These are phyloP conservation scores for Kuraishia hungarica DNA, from an alignment of 805 yeast species.

Conservation along the genomic window DNA sequence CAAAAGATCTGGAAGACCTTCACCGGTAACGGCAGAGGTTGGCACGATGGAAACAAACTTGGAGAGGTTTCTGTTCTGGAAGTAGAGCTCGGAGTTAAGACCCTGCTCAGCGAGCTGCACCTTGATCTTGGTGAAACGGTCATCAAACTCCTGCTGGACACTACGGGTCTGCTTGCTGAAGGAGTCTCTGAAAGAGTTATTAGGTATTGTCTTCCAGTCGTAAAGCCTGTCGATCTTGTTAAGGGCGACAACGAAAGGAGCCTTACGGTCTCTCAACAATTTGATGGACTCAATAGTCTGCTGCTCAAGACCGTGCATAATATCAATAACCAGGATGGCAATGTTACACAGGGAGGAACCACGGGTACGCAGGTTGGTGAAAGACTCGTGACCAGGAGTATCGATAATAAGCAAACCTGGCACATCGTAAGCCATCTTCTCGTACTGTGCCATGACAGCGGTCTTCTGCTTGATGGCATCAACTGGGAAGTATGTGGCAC, in stretches of 20 bases:
- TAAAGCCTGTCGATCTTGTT: conserved; percentile 96
- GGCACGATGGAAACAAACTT: conserved; percentile 95
- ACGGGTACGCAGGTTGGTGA: conserved; percentile 94
- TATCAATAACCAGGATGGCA: conserved; percentile 96
- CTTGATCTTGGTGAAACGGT: conserved; percentile 76
- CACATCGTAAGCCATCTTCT: conserved; percentile 81
- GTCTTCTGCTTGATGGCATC: conserved; percentile 90
- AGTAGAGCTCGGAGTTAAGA: conserved; percentile 92
- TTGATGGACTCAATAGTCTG: conserved; percentile 94
- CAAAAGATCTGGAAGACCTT: conserved; percentile 98
- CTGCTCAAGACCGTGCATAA: conserved; percentile 98
- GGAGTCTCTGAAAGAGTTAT: conserved; percentile 94
- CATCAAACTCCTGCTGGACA: conserved; percentile 89
- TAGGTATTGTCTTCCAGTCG: conserved; percentile 87
- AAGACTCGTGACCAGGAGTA: conserved; percentile 99
- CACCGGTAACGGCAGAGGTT: conserved; percentile 98
- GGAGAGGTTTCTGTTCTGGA: conserved; percentile 88
- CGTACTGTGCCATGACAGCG: conserved; percentile 80
- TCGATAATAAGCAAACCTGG: conserved; percentile 96
- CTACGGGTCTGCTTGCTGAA: conserved; percentile 72
- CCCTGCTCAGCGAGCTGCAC: conserved; percentile 96
- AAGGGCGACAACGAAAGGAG: conserved; percentile 95
- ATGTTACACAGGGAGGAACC: conserved; percentile 99
- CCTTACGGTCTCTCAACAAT: conserved; percentile 90
- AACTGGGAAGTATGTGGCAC: conserved; percentile 99